Conservation (phyloP, 352 stramenopile genomes). For the Globisporangium polare region DNA sequence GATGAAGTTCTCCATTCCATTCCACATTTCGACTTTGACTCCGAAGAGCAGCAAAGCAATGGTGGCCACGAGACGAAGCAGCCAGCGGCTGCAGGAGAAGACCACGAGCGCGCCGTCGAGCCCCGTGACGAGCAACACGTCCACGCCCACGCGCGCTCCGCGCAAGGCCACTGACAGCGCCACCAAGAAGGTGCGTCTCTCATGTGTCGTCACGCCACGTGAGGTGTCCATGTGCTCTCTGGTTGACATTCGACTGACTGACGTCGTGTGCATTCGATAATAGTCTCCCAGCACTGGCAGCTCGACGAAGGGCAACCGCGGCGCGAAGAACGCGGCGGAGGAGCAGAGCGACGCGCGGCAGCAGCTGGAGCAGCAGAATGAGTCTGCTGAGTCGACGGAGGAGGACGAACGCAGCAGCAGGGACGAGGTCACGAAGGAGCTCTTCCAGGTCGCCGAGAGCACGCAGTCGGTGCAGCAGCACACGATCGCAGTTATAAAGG, state of each 20-base stretch:
- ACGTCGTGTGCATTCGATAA: neutral
- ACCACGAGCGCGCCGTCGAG: slow-evolving; percentile 7
- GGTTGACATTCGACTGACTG: neutral
- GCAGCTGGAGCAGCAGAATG: slow-evolving; percentile 8
- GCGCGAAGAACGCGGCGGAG: neutral
- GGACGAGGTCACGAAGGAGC: slow-evolving; percentile 5
- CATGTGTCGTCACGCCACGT: neutral
- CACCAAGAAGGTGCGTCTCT: slow-evolving; percentile 14
- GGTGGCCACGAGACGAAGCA: slow-evolving; percentile 62
- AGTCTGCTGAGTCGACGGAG: neutral
- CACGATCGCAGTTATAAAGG: neutral
- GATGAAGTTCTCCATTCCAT: no score
- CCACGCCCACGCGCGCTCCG: slow-evolving; percentile 11
- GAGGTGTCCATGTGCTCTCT: neutral
- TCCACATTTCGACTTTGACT: no score
- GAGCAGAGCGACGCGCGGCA: slow-evolving; percentile 3
- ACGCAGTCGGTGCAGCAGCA: slow-evolving; percentile 7
- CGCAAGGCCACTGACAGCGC: slow-evolving; percentile 12
- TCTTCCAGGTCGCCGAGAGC: slow-evolving; percentile 1
- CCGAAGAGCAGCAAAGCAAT: slow-evolving; percentile 33
- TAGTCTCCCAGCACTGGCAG: slow-evolving; percentile 13
- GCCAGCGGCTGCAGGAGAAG: slow-evolving; percentile 57
- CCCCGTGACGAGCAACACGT: neutral
- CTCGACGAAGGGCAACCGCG: slow-evolving; percentile 8
- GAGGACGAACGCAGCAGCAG: slow-evolving; percentile 1